Base-by-base conservation (phyloP, 805 yeast genomes). In the Ogataea polymorpha region DNA sequence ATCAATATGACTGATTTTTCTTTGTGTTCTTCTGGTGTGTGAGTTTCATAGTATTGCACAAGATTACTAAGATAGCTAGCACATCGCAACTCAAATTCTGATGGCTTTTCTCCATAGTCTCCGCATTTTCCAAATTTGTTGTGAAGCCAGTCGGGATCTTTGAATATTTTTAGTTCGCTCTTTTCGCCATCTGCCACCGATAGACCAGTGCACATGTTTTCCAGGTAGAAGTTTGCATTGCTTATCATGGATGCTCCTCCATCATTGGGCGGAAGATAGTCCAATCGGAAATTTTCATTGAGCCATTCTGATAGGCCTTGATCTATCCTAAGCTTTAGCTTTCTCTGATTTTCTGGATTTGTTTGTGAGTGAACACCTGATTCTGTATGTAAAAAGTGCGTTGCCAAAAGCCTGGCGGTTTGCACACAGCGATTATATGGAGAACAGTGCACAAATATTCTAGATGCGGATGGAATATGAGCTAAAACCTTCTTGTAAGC, bases 351-450 rank as follows among this genome's bases (percentile, higher is more conserved):
- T 20, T 2, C 21, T 20, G 8, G 21, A 7, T 6, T 6, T 20
- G 8, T 7, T 6, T 20, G 21, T 8, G 21, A 20, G 9, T 20
- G 21, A 3, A 20, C 7, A 20, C 21, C 21, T 4, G 21, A 20
- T 2, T 20, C 21, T 7, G n/a, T 10, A 12, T 11, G 15, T 6
- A 6, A 12, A 4, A 29, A 20, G 21, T 11, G 55, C 10, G 49
- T 51, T 2, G 59, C 23, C 17, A 65, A 35, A 24, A 62, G 27
- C 40, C 63, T 68, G 7, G 65, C 56, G 0, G 74, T 71, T 48
- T 71, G 73, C 5, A 70, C 52, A 46, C 75, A 71, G 44, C 75
- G 46, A 31, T 69, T 60, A 42, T 70, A 71, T 0, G 75, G 75
- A 2, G 74, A 70, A 5, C 68, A 59, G 46, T 70, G 74, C 4